These are phyloP conservation scores for Sambucus nigra DNA, from an alignment of 129 eudicot genomes.

Conservation along the genomic window DNA sequence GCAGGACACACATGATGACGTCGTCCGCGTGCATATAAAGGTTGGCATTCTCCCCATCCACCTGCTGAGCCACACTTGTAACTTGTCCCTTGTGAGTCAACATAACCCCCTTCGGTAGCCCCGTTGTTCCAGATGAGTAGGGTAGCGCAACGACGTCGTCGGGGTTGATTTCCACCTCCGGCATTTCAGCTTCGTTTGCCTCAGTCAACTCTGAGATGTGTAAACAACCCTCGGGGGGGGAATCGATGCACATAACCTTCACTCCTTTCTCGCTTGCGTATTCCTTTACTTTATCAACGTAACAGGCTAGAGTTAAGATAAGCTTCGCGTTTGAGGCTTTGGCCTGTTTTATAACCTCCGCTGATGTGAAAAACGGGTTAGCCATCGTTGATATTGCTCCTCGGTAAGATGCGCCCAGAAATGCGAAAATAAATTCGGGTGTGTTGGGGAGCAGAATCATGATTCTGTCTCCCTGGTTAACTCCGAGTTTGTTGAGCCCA, in stretches of 20 bases:
- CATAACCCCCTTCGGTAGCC: slow-evolving; percentile 95
- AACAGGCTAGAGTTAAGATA: slow-evolving; percentile 49
- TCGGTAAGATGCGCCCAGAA: slow-evolving; percentile 75
- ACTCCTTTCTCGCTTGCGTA: slow-evolving; percentile 33
- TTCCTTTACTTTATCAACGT: slow-evolving; percentile 52
- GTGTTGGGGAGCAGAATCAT: slow-evolving; percentile 79
- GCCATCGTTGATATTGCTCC: slow-evolving; percentile 88
- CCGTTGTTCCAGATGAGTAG: slow-evolving; percentile 92
- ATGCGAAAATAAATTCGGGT: slow-evolving; percentile 66
- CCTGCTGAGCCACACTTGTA: slow-evolving; percentile 94
- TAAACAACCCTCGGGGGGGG: slow-evolving; percentile 45
- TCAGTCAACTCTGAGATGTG: slow-evolving; percentile 36
- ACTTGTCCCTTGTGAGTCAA: slow-evolving; percentile 83
- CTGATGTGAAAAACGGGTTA: slow-evolving; percentile 69
- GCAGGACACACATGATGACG: slow-evolving; percentile 68
- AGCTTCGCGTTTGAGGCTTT: slow-evolving; percentile 60
- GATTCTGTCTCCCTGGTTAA: slow-evolving; percentile 50
- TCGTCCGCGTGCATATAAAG: slow-evolving; percentile 67
- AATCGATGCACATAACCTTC: slow-evolving; percentile 40
- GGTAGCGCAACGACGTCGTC: slow-evolving; percentile 90
- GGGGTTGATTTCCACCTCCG: slow-evolving; percentile 45
- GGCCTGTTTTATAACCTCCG: slow-evolving; percentile 77
- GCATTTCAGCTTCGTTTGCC: slow-evolving; percentile 47
- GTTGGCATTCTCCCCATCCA: slow-evolving; percentile 90
- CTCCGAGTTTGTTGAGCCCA: slow-evolving; percentile 42